Evolutionary conservation across 768 basidiomycete genomes (phyloP), one percentile per base, ranked within the genome.

Genomic region (Daedaleopsis sinensis): DNA sequence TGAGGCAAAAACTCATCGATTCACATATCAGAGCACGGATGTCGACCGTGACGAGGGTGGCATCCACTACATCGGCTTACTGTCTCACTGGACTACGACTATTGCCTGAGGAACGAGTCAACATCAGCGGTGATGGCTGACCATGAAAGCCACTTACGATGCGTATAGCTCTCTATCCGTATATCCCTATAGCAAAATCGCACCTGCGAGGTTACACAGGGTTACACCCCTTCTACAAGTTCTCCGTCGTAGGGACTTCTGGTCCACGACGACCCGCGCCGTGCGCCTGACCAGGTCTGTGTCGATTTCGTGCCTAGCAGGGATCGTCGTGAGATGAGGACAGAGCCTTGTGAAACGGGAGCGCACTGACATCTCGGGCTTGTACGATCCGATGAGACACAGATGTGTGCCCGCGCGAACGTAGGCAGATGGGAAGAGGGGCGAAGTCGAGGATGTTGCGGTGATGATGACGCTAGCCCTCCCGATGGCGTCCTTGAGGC

Each of bases 361-460:
- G 11, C 2, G 21, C 38, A 64, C 69, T 55, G 12, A 71, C 94
- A 96, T 96, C 3, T 75, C 69, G 1, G 90, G 90, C 18, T 80
- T 94, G 69, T 92, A 96, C 58, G 90, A 92, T 6, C 94, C 93
- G 27, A 93, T 84, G 2, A 95, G 76, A 58, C 93, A 84, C 37
- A 96, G 67, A 65, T 92, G 90, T 0, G 89, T 80, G 0, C 86
- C 86, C 1, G 80, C 71, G 4, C 78, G 76, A 12, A 93, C 84
- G 80, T 85, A 88, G 0, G 77, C 69, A 0, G 85, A 84, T 3
- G 86, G 83, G 71, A 96, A 93, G 3, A 96, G 81, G 1, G 94
- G 88, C 2, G 57, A 62, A 0, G 81, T 83, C 18, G 91, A 86
- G 0, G 92, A 82, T 0, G 93, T 96, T 0, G 91, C 91, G 4